Base-by-base conservation (phyloP, 768 basidiomycete species). In the Tremella mesenterica region DNA sequence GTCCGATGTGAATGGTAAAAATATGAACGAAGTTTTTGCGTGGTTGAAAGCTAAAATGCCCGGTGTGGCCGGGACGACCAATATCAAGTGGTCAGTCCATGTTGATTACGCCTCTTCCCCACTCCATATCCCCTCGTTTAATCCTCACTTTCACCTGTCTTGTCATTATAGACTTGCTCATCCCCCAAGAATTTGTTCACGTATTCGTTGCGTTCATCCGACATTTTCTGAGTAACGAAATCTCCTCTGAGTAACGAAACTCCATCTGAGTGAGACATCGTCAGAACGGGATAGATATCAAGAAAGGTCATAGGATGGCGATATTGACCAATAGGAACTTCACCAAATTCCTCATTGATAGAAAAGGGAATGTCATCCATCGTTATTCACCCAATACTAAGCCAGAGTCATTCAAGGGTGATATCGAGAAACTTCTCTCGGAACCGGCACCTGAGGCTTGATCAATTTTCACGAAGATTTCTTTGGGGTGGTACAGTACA, bases 1-100 rank as follows among this genome's bases (percentile, higher is more conserved):
- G 63, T 63, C 66, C 27, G 87, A 95, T 48, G 92, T 95, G 34
- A 96, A 95, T 71, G 91, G 91, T 2, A 82, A 85, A 61, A 76
- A 79, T 59, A 82, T 86, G 54, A 90, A 90, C 74, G 80, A 85
- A 60, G 73, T 90, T 0, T 92, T 79, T 78, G 80, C 85, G 54
- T 91, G 82, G 81, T 79, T 93, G 59, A 93, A 95, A 77, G 75
- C 77, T 25, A 47, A 52, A 14, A 50, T 47, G 10, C 45, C 46
- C 25, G 69, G 69, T 12, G 21, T 67, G 2, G 65, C 60, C 2
- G 68, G 68, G 16, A 69, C 71, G 43, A 65, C 64, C 3, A 52
- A 61, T 16, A 67, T 73, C 56, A 73, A 73, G 47, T 72, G 70
- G 68, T 70, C 44, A 52, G 68, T 51, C 16, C 26, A 38, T 25